Conservation (phyloP, 306 rosid species). For the Crataegus laevigata region DNA sequence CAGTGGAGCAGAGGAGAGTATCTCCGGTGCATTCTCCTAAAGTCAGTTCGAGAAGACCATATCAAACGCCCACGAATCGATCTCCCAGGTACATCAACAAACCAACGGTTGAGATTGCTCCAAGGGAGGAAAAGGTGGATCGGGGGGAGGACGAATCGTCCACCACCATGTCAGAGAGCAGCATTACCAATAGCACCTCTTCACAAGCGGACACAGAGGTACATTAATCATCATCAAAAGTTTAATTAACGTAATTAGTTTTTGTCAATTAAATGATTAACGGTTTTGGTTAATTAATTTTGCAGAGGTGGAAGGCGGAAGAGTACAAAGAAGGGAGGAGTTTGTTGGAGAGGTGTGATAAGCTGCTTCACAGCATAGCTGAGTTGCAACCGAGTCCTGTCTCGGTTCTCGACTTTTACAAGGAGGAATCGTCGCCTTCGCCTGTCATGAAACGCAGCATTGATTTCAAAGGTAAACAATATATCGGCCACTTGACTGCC, state of each 20-base stretch:
- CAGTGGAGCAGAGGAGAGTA: constrained; percentile 44
- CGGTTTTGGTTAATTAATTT: neutral
- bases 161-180: constrained; percentile 65
- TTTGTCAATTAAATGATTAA: neutral
- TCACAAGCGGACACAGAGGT: constrained; percentile 81
- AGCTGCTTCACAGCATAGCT: constrained; percentile 70
- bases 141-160: constrained; percentile 64
- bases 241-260: neutral
- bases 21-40: constrained; percentile 73
- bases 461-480: constrained; percentile 46
- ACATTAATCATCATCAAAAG: neutral
- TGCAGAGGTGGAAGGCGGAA: constrained; percentile 56
- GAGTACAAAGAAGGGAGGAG: constrained; percentile 62
- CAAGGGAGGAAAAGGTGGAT: neutral
- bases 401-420: constrained; percentile 86
- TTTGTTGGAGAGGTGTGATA: constrained; percentile 77
- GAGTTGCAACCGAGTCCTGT: constrained; percentile 96
- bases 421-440: constrained; percentile 87
- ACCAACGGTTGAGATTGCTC: constrained; percentile 12
- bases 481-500: neutral
- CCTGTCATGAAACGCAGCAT: constrained; percentile 79
- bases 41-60: constrained; percentile 34
- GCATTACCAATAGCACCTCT: constrained; percentile 48
- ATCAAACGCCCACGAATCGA: constrained; percentile 33
- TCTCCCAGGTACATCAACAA: constrained; percentile 56